Evolutionary conservation across 495 filamentous ascomycete species (phyloP), one percentile per base, ranked within the genome.

Genomic region (Jackrogersella multiformis): DNA sequence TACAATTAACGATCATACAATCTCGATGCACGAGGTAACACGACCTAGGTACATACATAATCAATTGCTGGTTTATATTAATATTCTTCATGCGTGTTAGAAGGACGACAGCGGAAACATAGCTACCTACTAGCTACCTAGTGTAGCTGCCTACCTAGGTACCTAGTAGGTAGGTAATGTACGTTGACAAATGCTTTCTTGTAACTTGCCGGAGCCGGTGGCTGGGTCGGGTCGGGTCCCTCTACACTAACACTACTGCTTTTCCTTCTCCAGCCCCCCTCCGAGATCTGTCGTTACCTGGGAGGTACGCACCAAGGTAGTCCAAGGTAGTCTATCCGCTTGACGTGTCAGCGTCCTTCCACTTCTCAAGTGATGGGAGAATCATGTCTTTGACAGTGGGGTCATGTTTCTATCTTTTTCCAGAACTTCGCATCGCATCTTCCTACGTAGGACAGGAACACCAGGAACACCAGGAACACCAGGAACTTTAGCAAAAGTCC

Each of bases 301-400:
- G n/a, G n/a, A n/a, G n/a, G n/a, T n/a, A n/a, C n/a, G n/a, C n/a
- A n/a, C n/a, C n/a, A n/a, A n/a, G n/a, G n/a, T n/a, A n/a, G n/a
- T n/a, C n/a, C n/a, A n/a, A n/a, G n/a, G 62, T 65, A 65, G 53
- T 52, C 23, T 30, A 48, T 30, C 44, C 18, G 62, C 46, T 65
- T 65, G 62, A 65, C 62, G 62, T 65, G 62, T 65, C 62, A 65
- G 62, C 62, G 44, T 36, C 45, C 49, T 34, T 20, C 48, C 55
- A 42, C 41, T 23, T 28, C 28, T 57, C 35, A 18, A 65, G 44
- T 58, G 62, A 65, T 54, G 42, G 54, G 45, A 64, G 41, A 58
- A 58, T 52, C 44, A 49, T 58, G 61, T 52, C 36, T 36, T 36
- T 46, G 61, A 64, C 61, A 64, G 53, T 52, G 61, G 42, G 49